Conservation (phyloP, 2,329 filamentous ascomycete genomes). For the Diaporthe australafricana region DNA sequence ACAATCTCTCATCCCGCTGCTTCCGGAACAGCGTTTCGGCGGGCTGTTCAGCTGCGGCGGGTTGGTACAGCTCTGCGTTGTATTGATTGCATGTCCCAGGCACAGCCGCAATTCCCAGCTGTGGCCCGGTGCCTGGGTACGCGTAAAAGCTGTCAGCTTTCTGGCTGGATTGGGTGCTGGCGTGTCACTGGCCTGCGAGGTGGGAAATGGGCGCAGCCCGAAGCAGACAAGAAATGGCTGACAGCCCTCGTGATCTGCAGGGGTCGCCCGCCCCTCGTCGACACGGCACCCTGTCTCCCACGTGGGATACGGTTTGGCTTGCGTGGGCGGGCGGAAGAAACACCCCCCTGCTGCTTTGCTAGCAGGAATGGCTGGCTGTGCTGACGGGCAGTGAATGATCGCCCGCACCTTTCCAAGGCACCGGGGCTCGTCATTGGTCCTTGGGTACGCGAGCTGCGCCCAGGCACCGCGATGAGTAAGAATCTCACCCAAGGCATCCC, state of each 20-base stretch:
- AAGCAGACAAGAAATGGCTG: constrained; percentile 18
- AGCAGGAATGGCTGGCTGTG: constrained; percentile 2
- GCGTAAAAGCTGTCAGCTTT: constrained; percentile 6
- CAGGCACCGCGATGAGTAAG: constrained; percentile 18
- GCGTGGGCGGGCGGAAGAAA: constrained; percentile 3
- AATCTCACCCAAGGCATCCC: constrained; percentile 22
- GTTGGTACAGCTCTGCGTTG: constrained; percentile 5
- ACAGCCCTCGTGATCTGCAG: constrained; percentile 24
- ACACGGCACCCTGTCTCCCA: constrained; percentile 1
- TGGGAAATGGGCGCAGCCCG: neutral
- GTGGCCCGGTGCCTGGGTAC: neutral
- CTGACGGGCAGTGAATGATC: neutral
- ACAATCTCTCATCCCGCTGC: constrained; percentile 19
- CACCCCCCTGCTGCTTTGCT: neutral
- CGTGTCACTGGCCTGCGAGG: neutral
- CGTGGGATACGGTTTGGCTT: constrained; percentile 27
- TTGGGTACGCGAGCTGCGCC: constrained; percentile 1
- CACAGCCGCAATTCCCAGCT: constrained; percentile 22
- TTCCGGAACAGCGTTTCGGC: constrained; percentile 21
- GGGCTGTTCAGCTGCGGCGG: constrained; percentile 4
- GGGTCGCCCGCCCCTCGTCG: neutral
- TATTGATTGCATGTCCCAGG: neutral
- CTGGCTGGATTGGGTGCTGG: constrained; percentile 16
- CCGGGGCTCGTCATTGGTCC: constrained; percentile 6
- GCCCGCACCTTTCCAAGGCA: constrained; percentile 12